These are phyloP conservation scores for Neofusicoccum cordaticola DNA, from an alignment of 2,329 filamentous ascomycete species.

Conservation along the genomic window DNA sequence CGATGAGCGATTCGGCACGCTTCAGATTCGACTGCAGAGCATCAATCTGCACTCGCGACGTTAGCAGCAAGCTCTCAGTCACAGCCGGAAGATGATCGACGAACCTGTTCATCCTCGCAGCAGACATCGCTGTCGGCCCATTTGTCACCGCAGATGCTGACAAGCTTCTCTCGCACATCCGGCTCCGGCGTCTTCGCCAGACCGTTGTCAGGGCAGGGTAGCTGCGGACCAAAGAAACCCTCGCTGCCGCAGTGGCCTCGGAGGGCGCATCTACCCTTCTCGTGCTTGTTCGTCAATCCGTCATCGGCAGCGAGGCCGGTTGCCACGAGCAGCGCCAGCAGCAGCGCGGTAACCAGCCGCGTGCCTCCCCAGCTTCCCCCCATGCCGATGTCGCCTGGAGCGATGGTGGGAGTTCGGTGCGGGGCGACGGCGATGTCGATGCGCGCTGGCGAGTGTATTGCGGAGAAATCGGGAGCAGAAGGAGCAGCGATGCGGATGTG, in stretches of 20 bases:
- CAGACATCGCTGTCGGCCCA: constrained; percentile 85
- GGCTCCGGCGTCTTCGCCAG: constrained; percentile 71
- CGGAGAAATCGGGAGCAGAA: not conserved
- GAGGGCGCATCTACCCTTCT: constrained; percentile 84
- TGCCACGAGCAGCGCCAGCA: constrained; percentile 3
- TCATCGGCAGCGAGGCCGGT: constrained; percentile 17
- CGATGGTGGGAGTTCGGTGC: not conserved
- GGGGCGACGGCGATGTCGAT: not conserved
- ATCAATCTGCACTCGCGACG: constrained; percentile 58
- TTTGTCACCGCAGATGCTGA: constrained; percentile 80
- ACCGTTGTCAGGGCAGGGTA: constrained; percentile 91
- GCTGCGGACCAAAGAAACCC: constrained; percentile 81
- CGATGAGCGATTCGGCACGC: constrained; percentile 83
- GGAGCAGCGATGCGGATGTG: not conserved
- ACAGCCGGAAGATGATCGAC: constrained; percentile 11
- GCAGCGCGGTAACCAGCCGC: constrained; percentile 15
- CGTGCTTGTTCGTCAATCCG: constrained; percentile 59
- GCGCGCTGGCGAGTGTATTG: not conserved
- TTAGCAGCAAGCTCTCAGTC: constrained; percentile 1
- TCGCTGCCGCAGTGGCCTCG: constrained; percentile 89
- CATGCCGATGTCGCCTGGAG: constrained; percentile 9
- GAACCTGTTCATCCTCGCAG: constrained; percentile 75
- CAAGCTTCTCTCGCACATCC: constrained; percentile 70
- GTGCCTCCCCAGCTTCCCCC: constrained; percentile 15
- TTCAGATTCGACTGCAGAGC: constrained; percentile 79